Evolutionary conservation across 2,329 filamentous ascomycete genomes (phyloP), one percentile per base, ranked within the genome.

Genomic region (Pyrenophora tritici-repentis): DNA sequence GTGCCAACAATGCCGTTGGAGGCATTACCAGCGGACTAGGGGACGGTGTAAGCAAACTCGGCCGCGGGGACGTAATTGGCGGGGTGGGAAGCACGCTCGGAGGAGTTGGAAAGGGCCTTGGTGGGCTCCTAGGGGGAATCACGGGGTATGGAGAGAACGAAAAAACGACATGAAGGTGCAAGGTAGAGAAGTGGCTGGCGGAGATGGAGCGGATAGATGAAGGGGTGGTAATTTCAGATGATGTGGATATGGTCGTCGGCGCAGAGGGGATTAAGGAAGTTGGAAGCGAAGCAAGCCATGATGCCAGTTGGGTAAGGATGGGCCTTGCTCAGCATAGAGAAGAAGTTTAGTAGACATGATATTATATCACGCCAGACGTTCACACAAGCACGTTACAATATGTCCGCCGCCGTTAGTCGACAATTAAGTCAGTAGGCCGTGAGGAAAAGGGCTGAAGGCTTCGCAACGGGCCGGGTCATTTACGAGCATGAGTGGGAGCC

Each of bases 31-130:
- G 72, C 3, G 77, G 77, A 3, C 41, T 79, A 2, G 77, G 76
- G 4, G 74, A 76, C n/a, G 76, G 76, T 1, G 74, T 79, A 4
- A 73, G 72, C 2, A 77, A 77, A 55, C 44, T 79, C 1, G 76
- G 76, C 1, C 75, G 73, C 39, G 77, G 77, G 1, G 74, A 79
- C 59, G 61, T 79, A 2, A 63, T 78, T 18, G 77, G 77, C 2
- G 75, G 75, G 2, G 55, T 78, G 6, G 72, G 74, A 6, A 74
- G 70, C 10, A 76, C 72, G 5, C 63, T 76, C 14, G 75, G 75
- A 12, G 76, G 76, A 18, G 75, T 78, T 0, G 62, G 65, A 1
- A 67, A 62, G 35, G 72, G 72, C 1, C 66, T 75, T 38, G 70
- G 71, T 3, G 73, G 73, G 1, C 52, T 75, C n/a, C 39, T 73